Evolutionary conservation across 2,329 filamentous ascomycete species (phyloP), one percentile per base, ranked within the genome.

Genomic region (Xylaria arbuscula): DNA sequence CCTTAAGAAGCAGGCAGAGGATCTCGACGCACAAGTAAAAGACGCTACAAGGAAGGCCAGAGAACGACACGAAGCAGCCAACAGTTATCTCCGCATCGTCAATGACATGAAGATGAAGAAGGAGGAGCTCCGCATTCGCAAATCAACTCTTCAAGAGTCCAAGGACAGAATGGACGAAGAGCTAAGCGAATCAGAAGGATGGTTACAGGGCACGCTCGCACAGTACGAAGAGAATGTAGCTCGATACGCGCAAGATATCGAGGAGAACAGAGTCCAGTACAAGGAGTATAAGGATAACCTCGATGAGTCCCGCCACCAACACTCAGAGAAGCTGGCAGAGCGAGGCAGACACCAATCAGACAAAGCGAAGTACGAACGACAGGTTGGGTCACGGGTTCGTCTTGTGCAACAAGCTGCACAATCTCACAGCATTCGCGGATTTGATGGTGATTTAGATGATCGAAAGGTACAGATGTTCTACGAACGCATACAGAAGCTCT

Each of bases 311-410:
- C 85, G 87, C 40, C 81, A 77, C 45, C 78, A 83, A 4, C 78
- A 88, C 50, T 85, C 86, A 0, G 72, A 77, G 24, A 89, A 89
- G 73, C 82, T 88, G 45, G 82, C 87, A 0, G 91, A 94, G 73
- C 86, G 89, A 73, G 95, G 95, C 51, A 93, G 91, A 72, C 90
- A 91, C 73, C 89, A 96, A 79, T 95, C 94, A 1, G 91, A 97
- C 77, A 94, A 95, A 81, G 91, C 93, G 70, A 93, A 92, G 74
- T 93, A 96, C 77, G 93, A 98, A 77, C 88, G 91, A 3, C 92
- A 98, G 72, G 78, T 97, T 3, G 84, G 88, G 73, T 84, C 87
- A 53, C 91, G 95, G 47, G 86, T 91, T 75, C 85, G 87, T 10
- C 87, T 97, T 78, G 89, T 98, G 64, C 93, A 90, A 71, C 90